Evolutionary conservation across 73 alveolate species (phyloP), one percentile per base, ranked within the genome.

Genomic region (Paramecium octaurelia): DNA sequence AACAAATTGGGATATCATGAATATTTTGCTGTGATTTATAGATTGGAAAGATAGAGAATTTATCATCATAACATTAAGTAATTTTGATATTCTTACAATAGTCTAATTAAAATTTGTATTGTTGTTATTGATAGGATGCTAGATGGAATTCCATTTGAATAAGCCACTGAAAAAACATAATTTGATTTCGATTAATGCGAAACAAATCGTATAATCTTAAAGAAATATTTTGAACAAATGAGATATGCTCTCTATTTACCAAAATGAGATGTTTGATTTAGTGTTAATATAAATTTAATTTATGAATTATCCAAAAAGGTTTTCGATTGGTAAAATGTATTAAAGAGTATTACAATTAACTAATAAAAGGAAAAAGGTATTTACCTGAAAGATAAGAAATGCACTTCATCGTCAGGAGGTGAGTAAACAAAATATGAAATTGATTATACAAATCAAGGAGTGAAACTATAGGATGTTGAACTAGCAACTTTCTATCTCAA

Each of bases 41-140:
- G 75, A 80, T 80, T 80, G 48, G 91, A 80, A 42, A 23, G 75
- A 80, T n/a, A 31, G 38, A 80, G 91, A 48, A 80, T 80, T 4
- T 80, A 12, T 40, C 31, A 80, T 40, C 57, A 42, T 44, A 80
- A 80, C 44, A 48, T 80, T 43, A 80, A 44, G 91, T 80, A 80
- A 20, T 2, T n/a, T 10, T 20, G 5, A 1, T 73, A 38, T 16
- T 1, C 12, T 36, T 36, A 29, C 12, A 4, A 38, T 73, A 73
- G 87, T 18, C 35, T 73, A 73, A 73, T 73, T 8, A 73, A 73
- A 43, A 73, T 73, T 21, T 35, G 87, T 73, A 36, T 73, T 34
- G 59, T 21, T 29, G 87, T 73, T 36, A 40, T 73, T 4, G 87
- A 73, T 34, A 73, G 87, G 38, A 73, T 73, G 68, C 20, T 73